Conservation (phyloP, 306 rosid species). For the Ormosia emarginata region DNA sequence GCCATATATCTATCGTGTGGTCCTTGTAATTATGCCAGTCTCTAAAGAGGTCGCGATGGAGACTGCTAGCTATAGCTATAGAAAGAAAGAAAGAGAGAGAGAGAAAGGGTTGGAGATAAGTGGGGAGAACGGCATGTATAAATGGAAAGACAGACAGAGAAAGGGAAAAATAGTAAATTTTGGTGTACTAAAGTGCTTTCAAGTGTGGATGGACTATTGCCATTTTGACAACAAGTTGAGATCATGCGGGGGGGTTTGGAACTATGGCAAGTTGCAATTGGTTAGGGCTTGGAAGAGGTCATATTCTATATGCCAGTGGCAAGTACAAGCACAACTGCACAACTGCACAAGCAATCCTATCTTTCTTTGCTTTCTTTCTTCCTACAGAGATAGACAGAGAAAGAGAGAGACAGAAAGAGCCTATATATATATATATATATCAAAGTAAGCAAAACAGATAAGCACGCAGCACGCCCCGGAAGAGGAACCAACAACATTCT, state of each 20-base stretch:
- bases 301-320: constrained; percentile 36
- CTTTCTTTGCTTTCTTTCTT: background rate
- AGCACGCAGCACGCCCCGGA: constrained; percentile 70
- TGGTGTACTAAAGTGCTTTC: constrained; percentile 38
- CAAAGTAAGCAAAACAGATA: constrained; percentile 44
- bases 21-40: constrained; percentile 64
- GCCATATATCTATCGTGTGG: constrained; percentile 53
- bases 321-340: constrained; percentile 50
- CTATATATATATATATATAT: constrained; percentile 9
- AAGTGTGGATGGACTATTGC: constrained; percentile 44
- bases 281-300: constrained; percentile 46
- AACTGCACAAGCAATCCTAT: constrained; percentile 14
- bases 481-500: constrained; percentile 52
- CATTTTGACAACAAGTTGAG: constrained; percentile 35
- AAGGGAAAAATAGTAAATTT: constrained; percentile 7
- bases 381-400: background rate
- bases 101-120: constrained; percentile 27
- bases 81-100: constrained; percentile 6
- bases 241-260: constrained; percentile 16
- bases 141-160: constrained; percentile 49
- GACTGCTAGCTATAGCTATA: constrained; percentile 26
- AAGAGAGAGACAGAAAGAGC: constrained; percentile 7
- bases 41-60: constrained; percentile 49
- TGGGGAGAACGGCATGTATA: constrained; percentile 74
- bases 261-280: constrained; percentile 54